These are phyloP conservation scores for Helianthus tuberosus DNA, from an alignment of 129 eudicot genomes.

Conservation along the genomic window DNA sequence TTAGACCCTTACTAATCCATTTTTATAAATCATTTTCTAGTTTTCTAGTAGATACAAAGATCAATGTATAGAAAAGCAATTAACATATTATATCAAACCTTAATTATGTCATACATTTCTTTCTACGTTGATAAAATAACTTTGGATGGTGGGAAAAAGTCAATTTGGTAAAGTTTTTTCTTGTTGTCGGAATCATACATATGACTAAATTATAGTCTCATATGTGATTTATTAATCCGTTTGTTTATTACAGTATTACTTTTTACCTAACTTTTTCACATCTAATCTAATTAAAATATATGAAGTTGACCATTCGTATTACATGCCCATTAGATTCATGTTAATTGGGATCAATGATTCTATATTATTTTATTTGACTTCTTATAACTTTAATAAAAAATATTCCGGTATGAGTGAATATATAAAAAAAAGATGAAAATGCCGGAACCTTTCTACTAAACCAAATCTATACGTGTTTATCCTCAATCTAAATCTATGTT, in stretches of 20 bases:
- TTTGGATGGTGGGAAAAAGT: constrained; percentile 12
- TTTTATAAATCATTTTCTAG: not conserved
- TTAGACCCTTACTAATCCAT: not conserved
- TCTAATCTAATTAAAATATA: too few species aligned
- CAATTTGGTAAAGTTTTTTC: not conserved
- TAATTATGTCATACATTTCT: not conserved
- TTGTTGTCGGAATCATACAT: constrained; percentile 12
- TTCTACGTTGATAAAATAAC: constrained; percentile 11
- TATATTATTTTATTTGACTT: not conserved
- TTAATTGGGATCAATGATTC: not conserved
- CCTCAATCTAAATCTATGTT: too few species aligned
- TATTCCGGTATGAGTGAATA: not conserved
- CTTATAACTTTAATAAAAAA: not conserved
- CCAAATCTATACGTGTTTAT: too few species aligned
- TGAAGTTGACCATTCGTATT: too few species aligned
- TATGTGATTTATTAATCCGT: not conserved
- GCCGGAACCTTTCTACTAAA: not conserved
- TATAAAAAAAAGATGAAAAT: not conserved
- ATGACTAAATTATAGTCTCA: not conserved
- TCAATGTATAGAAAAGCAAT: not conserved
- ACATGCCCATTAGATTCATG: not conserved
- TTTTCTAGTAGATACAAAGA: not conserved
- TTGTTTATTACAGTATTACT: constrained; percentile 11
- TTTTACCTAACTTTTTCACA: too few species aligned
- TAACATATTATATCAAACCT: constrained; percentile 1